Base-by-base conservation (phyloP, 148 eudicot species). In the Cornus suecica region DNA sequence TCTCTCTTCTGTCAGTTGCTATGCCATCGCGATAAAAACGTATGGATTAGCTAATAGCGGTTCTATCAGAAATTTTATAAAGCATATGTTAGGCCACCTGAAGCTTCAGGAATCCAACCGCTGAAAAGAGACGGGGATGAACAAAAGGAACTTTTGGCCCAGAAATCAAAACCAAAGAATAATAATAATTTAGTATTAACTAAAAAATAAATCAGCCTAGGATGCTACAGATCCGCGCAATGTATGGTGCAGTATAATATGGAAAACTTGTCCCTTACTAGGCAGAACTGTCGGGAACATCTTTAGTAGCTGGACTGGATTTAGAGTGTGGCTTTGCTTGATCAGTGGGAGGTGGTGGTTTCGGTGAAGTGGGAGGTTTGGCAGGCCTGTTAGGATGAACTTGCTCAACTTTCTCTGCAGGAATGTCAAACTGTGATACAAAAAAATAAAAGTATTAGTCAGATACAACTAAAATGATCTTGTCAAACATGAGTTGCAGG, bases 321-420 rank as follows among this genome's bases (percentile, higher is more conserved):
- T 75, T n/a, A 11, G 61, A 29, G 16, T 81, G 18, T 45, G 78
- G 71, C 14, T 31, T 61, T 37, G 73, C 37, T 75, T 78, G 70
- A 28, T 30, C 69, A 16, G 78, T 63, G 28, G 83, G 77, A 54
- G 82, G 76, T 26, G 87, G 73, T 25, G 74, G 87, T 74, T 85
- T 83, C 79, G 79, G 78, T 66, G 24, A 68, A 1, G 85, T 42
- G 13, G 88, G 90, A 16, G 91, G 91, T 72, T 77, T 78, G 18
- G 77, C 52, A 77, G 97, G 92, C 80, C 97, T 83, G 79, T 86
- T 89, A 68, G 98, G 88, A 65, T 92, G 97, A 80, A 90, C 85
- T 81, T 90, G 80, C 58, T 87, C 84, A 13, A 92, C 92, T 75
- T 71, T 75, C 80, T 92, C 84, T 31, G 81, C 69, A n/a, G 97